Conservation (phyloP, 2,329 filamentous ascomycete genomes). For the Diaporthe longicolla region DNA sequence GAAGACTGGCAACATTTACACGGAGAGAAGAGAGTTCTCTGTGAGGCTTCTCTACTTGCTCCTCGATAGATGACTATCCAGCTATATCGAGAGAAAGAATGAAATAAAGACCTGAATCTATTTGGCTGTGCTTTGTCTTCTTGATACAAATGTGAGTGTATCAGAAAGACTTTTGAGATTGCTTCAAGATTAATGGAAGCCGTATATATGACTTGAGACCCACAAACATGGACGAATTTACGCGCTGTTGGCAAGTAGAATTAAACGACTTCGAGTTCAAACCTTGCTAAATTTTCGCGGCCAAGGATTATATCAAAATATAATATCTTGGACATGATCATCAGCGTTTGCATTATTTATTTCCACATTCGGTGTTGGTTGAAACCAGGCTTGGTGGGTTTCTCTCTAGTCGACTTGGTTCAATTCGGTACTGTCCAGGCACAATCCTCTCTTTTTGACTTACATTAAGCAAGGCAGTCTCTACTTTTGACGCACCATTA, state of each 20-base stretch:
- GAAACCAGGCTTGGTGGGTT: no score
- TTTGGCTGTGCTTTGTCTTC: not conserved
- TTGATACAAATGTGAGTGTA: not conserved
- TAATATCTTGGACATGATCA: not conserved
- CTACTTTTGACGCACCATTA: no score
- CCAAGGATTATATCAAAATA: no score
- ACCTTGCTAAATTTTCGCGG: no score
- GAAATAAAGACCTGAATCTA: not conserved
- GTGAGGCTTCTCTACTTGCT: not conserved
- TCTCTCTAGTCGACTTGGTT: not conserved
- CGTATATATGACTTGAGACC: not conserved
- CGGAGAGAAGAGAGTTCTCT: not conserved
- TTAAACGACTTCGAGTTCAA: no score
- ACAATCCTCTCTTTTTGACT: no score
- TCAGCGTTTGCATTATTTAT: not conserved
- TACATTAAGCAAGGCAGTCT: no score
- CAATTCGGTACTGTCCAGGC: no score
- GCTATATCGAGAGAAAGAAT: slow-evolving; percentile 16
- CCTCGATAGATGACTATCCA: slow-evolving; percentile 21
- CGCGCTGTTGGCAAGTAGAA: no score
- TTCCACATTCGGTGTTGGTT: not conserved
- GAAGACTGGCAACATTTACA: slow-evolving; percentile 25
- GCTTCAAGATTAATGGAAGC: not conserved
- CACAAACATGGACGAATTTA: no score
- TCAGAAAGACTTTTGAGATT: no score